These are phyloP conservation scores for Dictyostelium purpureum DNA, from an alignment of 78 protist species.

Conservation along the genomic window DNA sequence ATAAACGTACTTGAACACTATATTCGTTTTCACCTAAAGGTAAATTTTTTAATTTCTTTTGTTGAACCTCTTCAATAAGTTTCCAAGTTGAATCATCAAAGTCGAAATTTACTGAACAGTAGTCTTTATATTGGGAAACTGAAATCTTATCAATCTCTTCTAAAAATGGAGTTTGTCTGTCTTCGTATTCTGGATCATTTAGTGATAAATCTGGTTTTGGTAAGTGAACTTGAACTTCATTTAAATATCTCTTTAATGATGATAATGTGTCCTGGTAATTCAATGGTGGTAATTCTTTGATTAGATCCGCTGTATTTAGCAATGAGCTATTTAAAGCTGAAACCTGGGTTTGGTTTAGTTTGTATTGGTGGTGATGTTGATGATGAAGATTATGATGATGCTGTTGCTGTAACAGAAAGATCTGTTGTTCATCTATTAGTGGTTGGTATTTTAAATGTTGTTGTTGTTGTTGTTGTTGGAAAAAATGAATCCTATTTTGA, in stretches of 20 bases:
- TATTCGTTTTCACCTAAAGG: background rate
- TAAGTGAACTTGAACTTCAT: too few species aligned
- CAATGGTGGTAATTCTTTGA: too few species aligned
- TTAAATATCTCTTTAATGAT: too few species aligned
- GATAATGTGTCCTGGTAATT: too few species aligned
- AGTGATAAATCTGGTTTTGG: background rate
- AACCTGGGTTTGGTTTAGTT: too few species aligned
- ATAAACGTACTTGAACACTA: background rate
- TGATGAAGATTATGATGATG: background rate
- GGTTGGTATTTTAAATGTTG: background rate
- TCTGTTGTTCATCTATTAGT: background rate
- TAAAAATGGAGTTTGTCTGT: conserved; percentile 5
- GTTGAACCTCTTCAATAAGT: background rate
- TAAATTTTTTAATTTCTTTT: background rate
- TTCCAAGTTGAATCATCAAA: background rate
- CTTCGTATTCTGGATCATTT: background rate
- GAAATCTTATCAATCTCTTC: background rate
- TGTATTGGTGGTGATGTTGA: background rate
- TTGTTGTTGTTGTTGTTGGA: conserved; percentile 6
- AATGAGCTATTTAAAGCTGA: too few species aligned
- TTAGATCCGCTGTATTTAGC: too few species aligned
- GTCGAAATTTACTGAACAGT: background rate
- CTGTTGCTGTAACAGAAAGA: background rate
- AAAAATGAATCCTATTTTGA: too few species aligned
- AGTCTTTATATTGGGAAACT: background rate